Percentiles rank a stretch among this genome's conserved stretches.
Evolutionary conservation across 306 rosid species (phyloP).

Genomic region (Quercus alba): DNA sequence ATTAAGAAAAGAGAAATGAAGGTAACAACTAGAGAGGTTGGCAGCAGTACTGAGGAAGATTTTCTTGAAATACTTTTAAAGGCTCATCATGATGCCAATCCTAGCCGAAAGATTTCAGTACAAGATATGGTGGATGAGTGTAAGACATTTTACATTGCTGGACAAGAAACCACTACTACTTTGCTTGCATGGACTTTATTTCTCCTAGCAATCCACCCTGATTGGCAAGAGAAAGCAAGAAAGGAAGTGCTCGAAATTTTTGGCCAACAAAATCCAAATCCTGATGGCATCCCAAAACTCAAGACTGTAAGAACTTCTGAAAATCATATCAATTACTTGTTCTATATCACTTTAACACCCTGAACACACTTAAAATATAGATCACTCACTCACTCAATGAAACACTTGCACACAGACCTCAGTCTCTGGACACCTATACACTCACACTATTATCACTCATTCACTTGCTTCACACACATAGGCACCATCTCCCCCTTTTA

Average conservation of each 20-base stretch:
- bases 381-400: too few relatives aligned
- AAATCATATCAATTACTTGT: neutral
- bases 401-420: too few relatives aligned
- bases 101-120: slow-evolving; percentile 5
- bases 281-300: neutral
- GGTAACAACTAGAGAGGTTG: slow-evolving; percentile 1
- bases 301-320: slow-evolving; percentile 12
- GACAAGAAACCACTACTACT: too few relatives aligned
- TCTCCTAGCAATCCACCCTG: neutral
- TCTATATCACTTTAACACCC: too few relatives aligned
- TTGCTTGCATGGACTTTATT: too few relatives aligned
- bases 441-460: too few relatives aligned
- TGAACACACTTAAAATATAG: too few relatives aligned
- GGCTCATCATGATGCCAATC: slow-evolving; percentile 23
- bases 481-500: too few relatives aligned
- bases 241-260: neutral
- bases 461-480: too few relatives aligned
- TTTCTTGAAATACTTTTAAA: slow-evolving; percentile 25
- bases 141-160: too few relatives aligned
- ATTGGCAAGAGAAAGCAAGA: slow-evolving; percentile 38
- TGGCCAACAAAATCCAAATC: neutral
- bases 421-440: too few relatives aligned
- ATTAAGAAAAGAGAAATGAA: slow-evolving; percentile 21
- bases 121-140: slow-evolving; percentile 22
- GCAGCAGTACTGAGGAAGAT: slow-evolving; percentile 15